Evolutionary conservation across 2,329 filamentous ascomycete genomes (phyloP).

Genomic region (Clonostachys byssicola): DNA sequence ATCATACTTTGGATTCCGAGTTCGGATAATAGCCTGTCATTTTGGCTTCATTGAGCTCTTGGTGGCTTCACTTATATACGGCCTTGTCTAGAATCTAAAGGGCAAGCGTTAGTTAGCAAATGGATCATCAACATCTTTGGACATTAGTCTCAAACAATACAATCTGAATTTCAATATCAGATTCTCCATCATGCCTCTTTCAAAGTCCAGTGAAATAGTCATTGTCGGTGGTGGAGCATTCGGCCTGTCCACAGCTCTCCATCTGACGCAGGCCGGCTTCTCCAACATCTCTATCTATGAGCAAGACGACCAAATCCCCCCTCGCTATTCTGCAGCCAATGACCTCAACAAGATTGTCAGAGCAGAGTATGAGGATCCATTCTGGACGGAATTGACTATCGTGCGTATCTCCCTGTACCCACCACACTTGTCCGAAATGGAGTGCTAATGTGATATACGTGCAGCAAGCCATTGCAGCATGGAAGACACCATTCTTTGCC

Average conservation of each 20-base stretch:
- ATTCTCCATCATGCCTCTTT: conserved; percentile 16
- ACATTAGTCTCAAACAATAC: too few relatives aligned
- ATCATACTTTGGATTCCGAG: too few relatives aligned
- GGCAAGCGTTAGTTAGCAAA: too few relatives aligned
- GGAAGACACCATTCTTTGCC: conserved; percentile 41
- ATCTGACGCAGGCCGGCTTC: conserved; percentile 47
- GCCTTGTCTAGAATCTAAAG: too few relatives aligned
- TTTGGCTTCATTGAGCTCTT: too few relatives aligned
- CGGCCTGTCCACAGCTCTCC: conserved; percentile 55
- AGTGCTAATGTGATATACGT: neutral
- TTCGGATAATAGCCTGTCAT: too few relatives aligned
- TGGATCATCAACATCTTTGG: too few relatives aligned
- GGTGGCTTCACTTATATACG: too few relatives aligned
- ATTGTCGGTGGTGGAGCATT: conserved; percentile 65
- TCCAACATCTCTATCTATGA: conserved; percentile 60
- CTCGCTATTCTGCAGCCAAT: conserved; percentile 41
- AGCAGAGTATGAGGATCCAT: conserved; percentile 51
- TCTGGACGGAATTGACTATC: conserved; percentile 47
- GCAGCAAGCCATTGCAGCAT: conserved; percentile 41
- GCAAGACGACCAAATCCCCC: conserved; percentile 2
- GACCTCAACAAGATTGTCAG: conserved; percentile 59
- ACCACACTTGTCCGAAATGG: neutral
- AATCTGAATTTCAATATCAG: too few relatives aligned
- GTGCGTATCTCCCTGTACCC: conserved; percentile 17
- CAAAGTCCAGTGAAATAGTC: conserved; percentile 51